Base-by-base conservation (phyloP, 345 rosid species). In the Hibiscus tridactylites region DNA sequence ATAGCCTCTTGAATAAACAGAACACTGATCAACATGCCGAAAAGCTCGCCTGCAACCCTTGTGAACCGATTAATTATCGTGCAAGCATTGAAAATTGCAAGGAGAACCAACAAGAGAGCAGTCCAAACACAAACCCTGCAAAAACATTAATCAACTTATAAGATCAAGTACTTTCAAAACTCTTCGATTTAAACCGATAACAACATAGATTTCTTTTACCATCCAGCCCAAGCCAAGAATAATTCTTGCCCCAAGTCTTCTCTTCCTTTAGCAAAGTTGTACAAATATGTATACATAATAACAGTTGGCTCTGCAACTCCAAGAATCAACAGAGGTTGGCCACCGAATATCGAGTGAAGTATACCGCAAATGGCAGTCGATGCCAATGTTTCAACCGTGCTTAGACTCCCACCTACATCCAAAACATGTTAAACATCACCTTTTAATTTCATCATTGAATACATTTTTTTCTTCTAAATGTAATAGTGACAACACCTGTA, bases 221-320 rank as follows among this genome's bases (percentile, higher is more conserved):
- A 92, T 83, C 90, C 96, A 76, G 81, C 81, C 98, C 98, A 92
- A 73, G 96, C 91, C 75, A 92, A 77, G 88, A 74, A 88, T 56
- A 92, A 86, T 46, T 88, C 77, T 11, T 77, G 73, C 0, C 94
- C 97, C 67, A 92, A 67, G 57, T 77, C 88, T 56, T 82, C 75
- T 63, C 83, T 86, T 57, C 78, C 86, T 73, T 80, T 87, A 13
- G 98, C 96, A 61, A 92, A 92, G 70, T 84, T 81, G 85, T 86
- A 87, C 83, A 88, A 75, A 64, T 88, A 91, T 49, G 83, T 78
- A 59, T 90, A 92, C 94, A 92, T 92, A 21, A 92, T 85, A 13
- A 92, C 86, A n/a, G 92, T 92, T 8, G 97, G 97, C 70, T 92
- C 92, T 26, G 94, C 94, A 79, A 92, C 96, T 67, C 98, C 98